A percentile compares a stretch with the other conserved stretches of the same genome.
phyloP scores from a whole-genome alignment of 1,139 yeast species.

The Yamadazyma atlantica region DNA sequence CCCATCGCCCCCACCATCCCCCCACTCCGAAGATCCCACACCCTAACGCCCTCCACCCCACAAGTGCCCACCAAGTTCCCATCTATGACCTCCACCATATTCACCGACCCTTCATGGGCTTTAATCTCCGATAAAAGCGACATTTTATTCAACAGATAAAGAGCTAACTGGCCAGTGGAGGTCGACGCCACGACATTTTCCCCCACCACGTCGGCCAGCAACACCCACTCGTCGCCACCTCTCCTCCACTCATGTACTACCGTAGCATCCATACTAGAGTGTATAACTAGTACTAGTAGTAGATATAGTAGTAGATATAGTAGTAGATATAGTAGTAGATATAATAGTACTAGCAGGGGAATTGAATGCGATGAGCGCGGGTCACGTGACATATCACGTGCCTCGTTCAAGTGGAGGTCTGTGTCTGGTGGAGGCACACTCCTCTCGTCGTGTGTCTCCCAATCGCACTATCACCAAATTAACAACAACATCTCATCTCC shows the following conservation, averaged over 20 bases:
- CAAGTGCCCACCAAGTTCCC: slow-evolving; percentile 33
- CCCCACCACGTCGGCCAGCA: slow-evolving; percentile 11
- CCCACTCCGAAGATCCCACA: slow-evolving; percentile 71
- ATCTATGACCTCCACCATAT: slow-evolving; percentile 27
- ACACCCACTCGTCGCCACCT: slow-evolving; percentile 19
- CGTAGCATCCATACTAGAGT: not conserved
- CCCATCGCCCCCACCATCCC: no score
- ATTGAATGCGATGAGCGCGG: no score
- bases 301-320: no score
- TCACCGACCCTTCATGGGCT: slow-evolving; percentile 43
- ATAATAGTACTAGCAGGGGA: no score
- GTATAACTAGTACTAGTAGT: no score
- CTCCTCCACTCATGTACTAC: slow-evolving; percentile 5
- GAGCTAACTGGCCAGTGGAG: slow-evolving; percentile 7
- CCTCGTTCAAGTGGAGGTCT: no score
- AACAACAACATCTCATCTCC: no score
- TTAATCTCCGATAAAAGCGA: slow-evolving; percentile 7
- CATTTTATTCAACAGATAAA: slow-evolving; percentile 2
- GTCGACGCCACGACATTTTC: slow-evolving; percentile 9
- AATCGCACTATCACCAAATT: no score
- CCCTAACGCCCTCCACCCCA: slow-evolving; percentile 60
- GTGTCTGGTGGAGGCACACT: no score
- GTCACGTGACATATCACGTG: no score
- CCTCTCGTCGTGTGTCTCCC: no score
- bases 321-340: no score